Base-by-base conservation (phyloP, 306 rosid species). In the Trichosanthes truncata region DNA sequence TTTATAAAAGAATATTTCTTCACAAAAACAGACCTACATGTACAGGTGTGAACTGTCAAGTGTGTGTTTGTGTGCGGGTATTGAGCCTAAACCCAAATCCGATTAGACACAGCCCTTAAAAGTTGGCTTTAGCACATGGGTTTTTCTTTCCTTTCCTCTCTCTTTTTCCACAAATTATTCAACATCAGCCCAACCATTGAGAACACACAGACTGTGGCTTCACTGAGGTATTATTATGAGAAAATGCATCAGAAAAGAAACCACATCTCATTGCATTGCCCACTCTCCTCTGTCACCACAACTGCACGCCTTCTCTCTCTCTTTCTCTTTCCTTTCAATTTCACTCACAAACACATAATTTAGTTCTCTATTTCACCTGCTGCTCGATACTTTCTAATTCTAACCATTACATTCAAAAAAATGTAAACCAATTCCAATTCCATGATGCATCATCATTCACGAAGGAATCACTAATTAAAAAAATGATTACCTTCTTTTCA, bases 91-190 rank as follows among this genome's bases (percentile, higher is more conserved):
- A 13, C 38, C 69, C 41, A 62, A 62, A 84, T 71, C 63, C 82
- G 40, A 29, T 79, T 84, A 77, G 80, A 85, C 52, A 74, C 9
- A 79, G 26, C 86, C 89, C 91, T 84, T 65, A 62, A 87, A 89
- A 35, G 1, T 81, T 85, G 97, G 94, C 90, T 89, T 93, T 94
- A 41, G 94, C 97, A 94, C 98, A 90, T 94, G 98, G 89, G 74
- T 67, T 77, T 78, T 5, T 18, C 31, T 25, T 43, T 85, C 83
- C 43, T 35, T 29, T 10, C 11, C 14, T 84, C 83, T 80, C 74
- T 74, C 85, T 69, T 61, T 31, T 79, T 59, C 66, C 60, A 78
- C 80, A 78, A 84, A 81, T 79, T 81, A 84, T 91, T 82, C 92
- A 84, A 82, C 86, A 67, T 90, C 86, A 83, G 85, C 89, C 84